A percentile compares a stretch with the other conserved stretches of the same genome.
Evolutionary conservation across 495 filamentous ascomycete genomes (phyloP).

Genomic region (Penicillium macrosclerotiorum): DNA sequence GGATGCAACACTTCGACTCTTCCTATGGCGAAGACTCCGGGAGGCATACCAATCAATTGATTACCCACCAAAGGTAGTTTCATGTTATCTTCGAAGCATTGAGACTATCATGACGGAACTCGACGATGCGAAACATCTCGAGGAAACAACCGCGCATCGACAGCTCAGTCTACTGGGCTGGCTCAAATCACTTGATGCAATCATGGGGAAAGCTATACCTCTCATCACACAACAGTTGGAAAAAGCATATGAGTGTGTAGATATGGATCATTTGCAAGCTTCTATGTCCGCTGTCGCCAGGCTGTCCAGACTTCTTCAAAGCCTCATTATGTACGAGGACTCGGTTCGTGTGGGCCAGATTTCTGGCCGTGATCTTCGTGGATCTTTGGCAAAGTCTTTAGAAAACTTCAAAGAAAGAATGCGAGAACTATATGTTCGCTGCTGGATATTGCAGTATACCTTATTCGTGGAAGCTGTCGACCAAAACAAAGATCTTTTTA

Average conservation of each 20-base stretch:
- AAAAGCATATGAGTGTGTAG: constrained; percentile 77
- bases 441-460: constrained; percentile 77
- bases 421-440: constrained; percentile 83
- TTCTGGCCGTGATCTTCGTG: constrained; percentile 38
- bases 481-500: constrained; percentile 62
- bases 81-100: constrained; percentile 79
- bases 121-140: constrained; percentile 57
- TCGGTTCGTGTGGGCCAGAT: constrained; percentile 71
- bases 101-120: constrained; percentile 77
- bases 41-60: constrained; percentile 82
- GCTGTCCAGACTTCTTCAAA: constrained; percentile 69
- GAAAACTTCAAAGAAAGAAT: constrained; percentile 67
- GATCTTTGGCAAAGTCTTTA: constrained; percentile 41
- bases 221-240: constrained; percentile 61
- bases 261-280: constrained; percentile 68
- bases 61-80: constrained; percentile 81
- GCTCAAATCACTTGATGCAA: constrained; percentile 73
- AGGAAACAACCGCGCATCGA: constrained; percentile 59
- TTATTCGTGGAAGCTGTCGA: constrained; percentile 71
- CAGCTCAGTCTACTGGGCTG: constrained; percentile 66
- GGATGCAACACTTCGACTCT: constrained; percentile 74
- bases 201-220: constrained; percentile 63
- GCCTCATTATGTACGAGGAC: constrained; percentile 78
- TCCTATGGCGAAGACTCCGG: constrained; percentile 83
- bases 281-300: constrained; percentile 67